Evolutionary conservation across 495 filamentous ascomycete species (phyloP).

Genomic region (Friedmanniomyces endolithicus): DNA sequence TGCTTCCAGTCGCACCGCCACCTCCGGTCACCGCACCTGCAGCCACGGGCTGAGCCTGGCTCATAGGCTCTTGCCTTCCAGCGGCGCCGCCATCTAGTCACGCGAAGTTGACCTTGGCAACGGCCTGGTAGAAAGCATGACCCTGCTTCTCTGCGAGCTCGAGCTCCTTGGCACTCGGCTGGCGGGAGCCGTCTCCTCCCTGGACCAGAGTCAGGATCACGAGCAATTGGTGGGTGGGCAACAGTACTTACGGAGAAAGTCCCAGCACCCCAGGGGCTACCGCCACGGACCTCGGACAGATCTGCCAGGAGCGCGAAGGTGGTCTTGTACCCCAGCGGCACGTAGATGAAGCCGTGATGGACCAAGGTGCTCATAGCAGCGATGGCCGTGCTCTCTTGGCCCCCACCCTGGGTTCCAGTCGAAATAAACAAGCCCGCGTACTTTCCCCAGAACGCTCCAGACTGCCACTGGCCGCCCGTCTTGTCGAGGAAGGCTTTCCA

Average conservation of each 20-base stretch:
- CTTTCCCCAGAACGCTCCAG: slow-evolving; percentile 76
- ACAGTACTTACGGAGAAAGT: slow-evolving; percentile 61
- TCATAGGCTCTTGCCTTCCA: slow-evolving; percentile 10
- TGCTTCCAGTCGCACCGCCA: not conserved
- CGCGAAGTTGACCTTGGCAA: slow-evolving; percentile 55
- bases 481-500: slow-evolving; percentile 88
- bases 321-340: slow-evolving; percentile 84
- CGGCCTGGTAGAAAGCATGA: slow-evolving; percentile 68
- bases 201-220: slow-evolving; percentile 11
- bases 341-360: slow-evolving; percentile 93
- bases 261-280: slow-evolving; percentile 85
- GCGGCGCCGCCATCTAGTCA: slow-evolving; percentile 64
- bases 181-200: slow-evolving; percentile 63
- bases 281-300: slow-evolving; percentile 67
- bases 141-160: slow-evolving; percentile 70
- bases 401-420: slow-evolving; percentile 70
- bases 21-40: slow-evolving; percentile 2
- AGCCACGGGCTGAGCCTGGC: not conserved
- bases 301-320: slow-evolving; percentile 56
- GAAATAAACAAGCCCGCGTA: slow-evolving; percentile 85
- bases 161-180: slow-evolving; percentile 63
- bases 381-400: slow-evolving; percentile 81
- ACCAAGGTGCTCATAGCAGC: slow-evolving; percentile 74
- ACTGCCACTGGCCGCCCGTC: slow-evolving; percentile 44
- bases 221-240: not conserved